Conservation (phyloP, 192 early-diverging fungal species). For the Entomortierella lignicola region DNA sequence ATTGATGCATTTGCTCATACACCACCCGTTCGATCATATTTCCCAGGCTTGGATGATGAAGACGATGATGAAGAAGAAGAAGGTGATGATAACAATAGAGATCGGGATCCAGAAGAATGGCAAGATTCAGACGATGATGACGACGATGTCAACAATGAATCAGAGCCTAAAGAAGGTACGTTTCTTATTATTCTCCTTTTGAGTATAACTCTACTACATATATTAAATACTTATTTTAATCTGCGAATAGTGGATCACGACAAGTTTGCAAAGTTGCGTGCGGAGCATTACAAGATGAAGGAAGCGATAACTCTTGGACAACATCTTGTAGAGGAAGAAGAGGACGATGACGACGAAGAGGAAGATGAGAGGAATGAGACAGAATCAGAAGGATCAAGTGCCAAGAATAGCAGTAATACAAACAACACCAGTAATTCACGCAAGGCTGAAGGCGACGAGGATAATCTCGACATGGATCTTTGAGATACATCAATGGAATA, state of each 20-base stretch:
- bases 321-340: constrained; percentile 63
- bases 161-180: constrained; percentile 7
- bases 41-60: constrained; percentile 54
- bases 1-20: constrained; percentile 61
- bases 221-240: constrained; percentile 7
- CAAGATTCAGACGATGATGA: constrained; percentile 70
- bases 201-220: no score
- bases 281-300: constrained; percentile 93
- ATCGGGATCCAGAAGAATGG: constrained; percentile 69
- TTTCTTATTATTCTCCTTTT: background rate
- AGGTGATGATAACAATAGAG: constrained; percentile 59
- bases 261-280: constrained; percentile 80
- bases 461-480: constrained; percentile 31
- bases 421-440: background rate
- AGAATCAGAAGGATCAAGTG: background rate
- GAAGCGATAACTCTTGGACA: constrained; percentile 67
- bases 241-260: constrained; percentile 63
- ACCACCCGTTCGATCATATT: constrained; percentile 61
- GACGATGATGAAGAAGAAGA: constrained; percentile 54
- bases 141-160: constrained; percentile 22
- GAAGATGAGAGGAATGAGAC: constrained; percentile 48
- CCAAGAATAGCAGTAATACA: background rate
- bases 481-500: no score
- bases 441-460: constrained; percentile 51
- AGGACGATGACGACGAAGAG: constrained; percentile 61